Conservation (phyloP, 306 rosid species). For the Notholithocarpus densiflorus region DNA sequence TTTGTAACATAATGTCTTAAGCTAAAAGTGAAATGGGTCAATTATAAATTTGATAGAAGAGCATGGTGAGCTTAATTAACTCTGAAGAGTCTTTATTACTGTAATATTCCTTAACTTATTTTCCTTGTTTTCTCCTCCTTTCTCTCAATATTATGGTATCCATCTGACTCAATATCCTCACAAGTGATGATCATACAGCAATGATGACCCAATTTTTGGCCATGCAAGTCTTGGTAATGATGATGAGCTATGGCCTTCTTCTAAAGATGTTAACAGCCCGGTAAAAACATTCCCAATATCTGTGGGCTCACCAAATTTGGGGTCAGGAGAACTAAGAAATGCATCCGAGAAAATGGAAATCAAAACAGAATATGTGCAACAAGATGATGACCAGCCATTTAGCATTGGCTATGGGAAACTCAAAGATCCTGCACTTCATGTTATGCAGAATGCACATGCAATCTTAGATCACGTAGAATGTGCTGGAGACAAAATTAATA, state of each 20-base stretch:
- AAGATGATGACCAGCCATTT: conserved; percentile 36
- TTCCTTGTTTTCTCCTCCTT: neutral
- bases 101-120: neutral
- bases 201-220: conserved; percentile 73
- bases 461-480: conserved; percentile 37
- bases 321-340: conserved; percentile 30
- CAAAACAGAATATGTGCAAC: conserved; percentile 48
- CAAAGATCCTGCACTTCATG: conserved; percentile 35
- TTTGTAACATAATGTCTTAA: neutral
- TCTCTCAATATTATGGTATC: conserved; percentile 20
- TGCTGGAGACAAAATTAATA: conserved; percentile 42
- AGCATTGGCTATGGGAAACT: conserved; percentile 34
- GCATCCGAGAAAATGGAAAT: conserved; percentile 40
- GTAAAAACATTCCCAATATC: conserved; percentile 41
- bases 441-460: conserved; percentile 36
- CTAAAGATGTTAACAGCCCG: conserved; percentile 47
- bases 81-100: neutral
- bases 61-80: neutral
- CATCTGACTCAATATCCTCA: conserved; percentile 60
- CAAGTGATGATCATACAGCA: conserved; percentile 82
- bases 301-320: conserved; percentile 33
- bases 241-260: conserved; percentile 73
- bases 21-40: neutral
- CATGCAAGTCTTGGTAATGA: conserved; percentile 52
- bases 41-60: neutral